Base-by-base conservation (phyloP, 345 rosid genomes). In the Rubroshorea leprosula region DNA sequence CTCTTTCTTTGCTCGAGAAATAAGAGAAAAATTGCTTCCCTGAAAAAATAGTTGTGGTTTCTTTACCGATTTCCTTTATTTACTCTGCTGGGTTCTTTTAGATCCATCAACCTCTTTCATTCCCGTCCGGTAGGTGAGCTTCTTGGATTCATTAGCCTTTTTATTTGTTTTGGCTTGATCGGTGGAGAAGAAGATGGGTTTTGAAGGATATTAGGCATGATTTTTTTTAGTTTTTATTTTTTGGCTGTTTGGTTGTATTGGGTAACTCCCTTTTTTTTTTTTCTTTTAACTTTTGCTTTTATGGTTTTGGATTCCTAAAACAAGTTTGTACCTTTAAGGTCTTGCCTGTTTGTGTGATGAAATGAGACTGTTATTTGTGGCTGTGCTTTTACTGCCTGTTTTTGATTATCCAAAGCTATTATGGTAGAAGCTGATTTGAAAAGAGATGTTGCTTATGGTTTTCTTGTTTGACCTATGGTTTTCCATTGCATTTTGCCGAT, bases 111-210 rank as follows among this genome's bases (percentile, higher is more conserved):
- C 14, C 7, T 53, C 31, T 53, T 25, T 19, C 17, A 3, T 62
- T 64, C 12, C 5, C 55, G 19, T 31, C 25, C 51, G 13, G 63
- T 68, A 18, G 85, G 82, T 77, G 63, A 68, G 59, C 52, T 69
- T 24, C 55, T 63, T 23, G 9, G 26, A 41, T 65, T 10, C 47
- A 16, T 52, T 57, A 27, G 35, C 7, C 14, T 21, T 25, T 49
- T 62, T 27, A 21, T 16, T 19, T 52, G 19, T 47, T 29, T 47
- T 23, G 49, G 47, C 52, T 71, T 14, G 75, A 71, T 74, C 73
- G 73, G 65, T 39, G 31, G 59, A 41, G 50, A 60, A 8, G 43
- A 16, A 5, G 43, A 56, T 47, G 27, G 57, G 6, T 55, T 62
- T 16, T 62, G 48, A 31, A 31, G 25, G 55, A 31, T 64, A 9